Evolutionary conservation across 495 filamentous ascomycete species (phyloP).

Genomic region (Penicillium silybi): DNA sequence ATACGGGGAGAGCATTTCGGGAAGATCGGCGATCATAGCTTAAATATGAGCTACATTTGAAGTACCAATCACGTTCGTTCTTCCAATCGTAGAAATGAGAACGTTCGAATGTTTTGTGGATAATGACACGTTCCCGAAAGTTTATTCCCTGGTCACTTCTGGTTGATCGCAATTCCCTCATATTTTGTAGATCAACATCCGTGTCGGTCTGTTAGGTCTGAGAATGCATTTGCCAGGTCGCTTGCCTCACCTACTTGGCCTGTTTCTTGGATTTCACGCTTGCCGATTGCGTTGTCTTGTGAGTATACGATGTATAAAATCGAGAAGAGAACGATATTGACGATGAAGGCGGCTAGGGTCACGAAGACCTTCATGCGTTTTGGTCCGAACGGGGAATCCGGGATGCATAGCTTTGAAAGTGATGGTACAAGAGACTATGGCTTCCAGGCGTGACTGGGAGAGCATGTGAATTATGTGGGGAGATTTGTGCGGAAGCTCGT

Average conservation of each 20-base stretch:
- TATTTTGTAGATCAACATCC: slow-evolving; percentile 6
- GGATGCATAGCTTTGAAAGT: background rate
- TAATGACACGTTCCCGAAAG: background rate
- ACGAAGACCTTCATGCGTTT: slow-evolving; percentile 11
- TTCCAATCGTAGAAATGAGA: no score
- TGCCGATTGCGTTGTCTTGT: background rate
- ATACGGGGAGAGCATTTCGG: slow-evolving; percentile 1
- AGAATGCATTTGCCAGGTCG: slow-evolving; percentile 12
- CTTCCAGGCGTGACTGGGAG: background rate
- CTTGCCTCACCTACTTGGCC: slow-evolving; percentile 1
- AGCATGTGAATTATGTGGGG: background rate
- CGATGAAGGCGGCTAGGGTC: slow-evolving; percentile 1
- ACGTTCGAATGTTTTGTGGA: background rate
- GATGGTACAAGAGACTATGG: background rate
- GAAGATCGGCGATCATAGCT: slow-evolving; percentile 4
- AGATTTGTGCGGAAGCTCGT: background rate
- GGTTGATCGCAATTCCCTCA: slow-evolving; percentile 1
- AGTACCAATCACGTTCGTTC: background rate
- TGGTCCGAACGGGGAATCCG: slow-evolving; percentile 3
- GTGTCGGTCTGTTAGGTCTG: slow-evolving; percentile 8
- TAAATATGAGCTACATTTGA: background rate
- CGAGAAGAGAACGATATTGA: slow-evolving; percentile 7
- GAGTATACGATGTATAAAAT: slow-evolving; percentile 5
- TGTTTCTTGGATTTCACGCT: background rate
- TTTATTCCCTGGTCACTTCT: background rate